Evolutionary conservation across 495 filamentous ascomycete species (phyloP).

Genomic region (Talaromyces borbonicus): DNA sequence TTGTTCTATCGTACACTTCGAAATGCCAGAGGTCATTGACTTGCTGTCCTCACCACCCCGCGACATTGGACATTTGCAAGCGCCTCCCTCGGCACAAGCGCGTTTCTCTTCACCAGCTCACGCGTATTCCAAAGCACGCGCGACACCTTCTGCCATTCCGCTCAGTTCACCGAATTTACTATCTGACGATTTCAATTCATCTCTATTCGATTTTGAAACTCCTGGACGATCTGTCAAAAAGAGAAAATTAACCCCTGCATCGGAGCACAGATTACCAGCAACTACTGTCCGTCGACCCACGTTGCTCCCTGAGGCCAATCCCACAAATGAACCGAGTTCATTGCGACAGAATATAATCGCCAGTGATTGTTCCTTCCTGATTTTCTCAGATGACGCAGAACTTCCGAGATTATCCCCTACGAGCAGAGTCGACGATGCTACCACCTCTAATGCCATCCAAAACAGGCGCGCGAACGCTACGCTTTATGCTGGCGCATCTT

Average conservation of each 20-base stretch:
- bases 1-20: constrained; percentile 1
- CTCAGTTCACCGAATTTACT: constrained; percentile 18
- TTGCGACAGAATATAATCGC: constrained; percentile 7
- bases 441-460: neutral
- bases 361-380: constrained; percentile 15
- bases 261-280: too few relatives aligned
- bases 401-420: neutral
- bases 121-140: neutral
- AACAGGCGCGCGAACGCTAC: constrained; percentile 10
- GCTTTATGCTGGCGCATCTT: constrained; percentile 13
- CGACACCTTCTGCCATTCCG: neutral
- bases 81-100: constrained; percentile 11
- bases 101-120: neutral
- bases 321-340: neutral
- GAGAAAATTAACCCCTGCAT: constrained; percentile 28
- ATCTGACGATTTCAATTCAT: constrained; percentile 42
- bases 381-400: constrained; percentile 27
- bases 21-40: constrained; percentile 36
- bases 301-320: constrained; percentile 3
- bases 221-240: constrained; percentile 29
- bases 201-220: constrained; percentile 25
- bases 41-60: constrained; percentile 26
- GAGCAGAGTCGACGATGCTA: neutral
- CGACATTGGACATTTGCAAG: constrained; percentile 4
- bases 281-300: too few relatives aligned